Conservation (phyloP, 768 basidiomycete genomes). For the Lyophyllum semitale region DNA sequence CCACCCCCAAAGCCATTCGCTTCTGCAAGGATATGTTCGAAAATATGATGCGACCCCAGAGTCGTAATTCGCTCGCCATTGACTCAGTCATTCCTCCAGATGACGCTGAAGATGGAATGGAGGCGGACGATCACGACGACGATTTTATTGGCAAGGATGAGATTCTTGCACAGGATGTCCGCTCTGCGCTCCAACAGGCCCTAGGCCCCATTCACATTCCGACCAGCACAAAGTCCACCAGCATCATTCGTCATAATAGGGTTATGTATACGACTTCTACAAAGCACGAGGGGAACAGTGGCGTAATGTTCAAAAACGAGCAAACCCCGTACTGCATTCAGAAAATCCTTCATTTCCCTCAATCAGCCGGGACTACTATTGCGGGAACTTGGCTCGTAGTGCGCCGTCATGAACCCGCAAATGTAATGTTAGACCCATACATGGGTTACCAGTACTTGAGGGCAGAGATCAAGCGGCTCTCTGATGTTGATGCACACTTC, state of each 20-base stretch:
- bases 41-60: constrained; percentile 6
- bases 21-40: constrained; percentile 2
- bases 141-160: neutral
- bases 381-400: too few relatives aligned
- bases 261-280: constrained; percentile 6
- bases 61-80: neutral
- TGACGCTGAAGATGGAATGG: neutral
- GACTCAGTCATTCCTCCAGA: neutral
- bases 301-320: constrained; percentile 4
- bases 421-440: too few relatives aligned
- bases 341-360: too few relatives aligned
- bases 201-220: neutral
- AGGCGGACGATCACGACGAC: neutral
- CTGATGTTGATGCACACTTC: too few relatives aligned
- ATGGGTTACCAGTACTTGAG: too few relatives aligned
- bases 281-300: constrained; percentile 20
- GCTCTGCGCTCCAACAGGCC: neutral
- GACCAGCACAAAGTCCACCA: neutral
- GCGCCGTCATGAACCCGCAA: too few relatives aligned
- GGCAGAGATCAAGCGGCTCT: too few relatives aligned
- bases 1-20: constrained; percentile 5
- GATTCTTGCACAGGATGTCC: neutral
- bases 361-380: too few relatives aligned
- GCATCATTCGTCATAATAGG: neutral
- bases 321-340: too few relatives aligned